Evolutionary conservation across 768 basidiomycete genomes (phyloP), one percentile per base, ranked within the genome.

Genomic region (Roridomyces roridus): DNA sequence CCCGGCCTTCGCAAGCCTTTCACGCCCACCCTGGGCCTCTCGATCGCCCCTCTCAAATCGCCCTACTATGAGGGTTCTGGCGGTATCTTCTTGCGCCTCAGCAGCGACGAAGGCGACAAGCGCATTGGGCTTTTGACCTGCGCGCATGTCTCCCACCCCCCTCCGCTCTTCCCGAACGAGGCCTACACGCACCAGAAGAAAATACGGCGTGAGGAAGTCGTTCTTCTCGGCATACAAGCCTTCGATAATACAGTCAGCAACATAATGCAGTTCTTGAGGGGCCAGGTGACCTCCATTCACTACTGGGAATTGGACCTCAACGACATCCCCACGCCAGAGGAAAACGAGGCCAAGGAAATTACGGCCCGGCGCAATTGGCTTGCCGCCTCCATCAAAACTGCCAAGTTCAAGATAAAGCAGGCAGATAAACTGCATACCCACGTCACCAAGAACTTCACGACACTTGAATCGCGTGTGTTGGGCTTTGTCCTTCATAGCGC

Each of bases 61-160:
- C 71, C 77, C 36, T 28, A 71, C 48, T 65, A 39, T 35, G 78
- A 76, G 59, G 76, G 77, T 51, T 77, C 78, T 1, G 74, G 68
- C 28, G 63, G 51, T 43, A 64, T 78, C 45, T 79, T 68, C 65
- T 47, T 72, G 63, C 65, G 69, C 62, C 47, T 62, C 23, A 51
- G 60, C 60, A 61, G n/a, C n/a, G n/a, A n/a, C n/a, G n/a, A 44
- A 6, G 60, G 68, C 18, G 55, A 65, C 58, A 48, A 70, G 15
- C 62, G 64, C 44, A 62, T 70, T 55, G 31, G 65, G 49, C 14
- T 72, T 50, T 64, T 76, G 42, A 77, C 76, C 25, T 48, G 51
- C 60, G 65, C 66, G 37, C 77, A 78, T 56, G 76, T 77, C 44
- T 71, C 65, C 55, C 67, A 65, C 48, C 73, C 76, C 12, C 72